A percentile compares a stretch with the other conserved stretches of the same genome.
phyloP scores from a whole-genome alignment of 768 basidiomycete genomes.

The Pleurotus platypus region DNA sequence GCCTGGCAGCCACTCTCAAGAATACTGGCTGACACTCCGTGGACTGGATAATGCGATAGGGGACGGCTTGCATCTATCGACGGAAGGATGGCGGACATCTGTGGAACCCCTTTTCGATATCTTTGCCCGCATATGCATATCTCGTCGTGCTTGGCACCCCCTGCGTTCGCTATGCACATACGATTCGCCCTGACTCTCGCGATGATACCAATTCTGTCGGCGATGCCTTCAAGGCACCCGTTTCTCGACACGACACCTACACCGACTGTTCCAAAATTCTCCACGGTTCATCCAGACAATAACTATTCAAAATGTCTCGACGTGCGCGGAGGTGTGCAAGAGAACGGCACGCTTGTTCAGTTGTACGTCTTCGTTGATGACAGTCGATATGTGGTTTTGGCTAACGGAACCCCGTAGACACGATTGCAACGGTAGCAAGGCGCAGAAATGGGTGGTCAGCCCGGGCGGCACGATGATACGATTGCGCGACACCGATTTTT shows the following conservation, averaged over 20 bases:
- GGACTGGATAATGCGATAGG: no score
- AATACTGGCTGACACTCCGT: no score
- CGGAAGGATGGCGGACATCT: background rate
- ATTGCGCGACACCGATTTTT: no score
- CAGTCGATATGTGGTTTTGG: background rate
- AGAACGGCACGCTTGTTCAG: background rate
- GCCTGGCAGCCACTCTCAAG: no score
- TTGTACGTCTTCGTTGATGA: background rate
- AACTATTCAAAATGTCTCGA: conserved; percentile 1
- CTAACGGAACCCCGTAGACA: conserved; percentile 16
- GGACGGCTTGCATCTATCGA: no score
- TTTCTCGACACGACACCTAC: background rate
- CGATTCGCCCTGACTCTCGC: background rate
- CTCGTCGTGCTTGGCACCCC: background rate
- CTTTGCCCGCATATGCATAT: background rate
- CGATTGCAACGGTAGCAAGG: conserved; percentile 28
- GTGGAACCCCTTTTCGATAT: background rate
- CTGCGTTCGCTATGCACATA: background rate
- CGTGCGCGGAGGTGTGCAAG: background rate
- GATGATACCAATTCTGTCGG: background rate
- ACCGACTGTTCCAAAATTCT: background rate
- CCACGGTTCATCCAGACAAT: background rate
- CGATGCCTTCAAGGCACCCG: background rate
- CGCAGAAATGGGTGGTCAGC: conserved; percentile 26
- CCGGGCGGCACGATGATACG: no score